Conservation (phyloP, 306 rosid species). For the Glycine latifolia region DNA sequence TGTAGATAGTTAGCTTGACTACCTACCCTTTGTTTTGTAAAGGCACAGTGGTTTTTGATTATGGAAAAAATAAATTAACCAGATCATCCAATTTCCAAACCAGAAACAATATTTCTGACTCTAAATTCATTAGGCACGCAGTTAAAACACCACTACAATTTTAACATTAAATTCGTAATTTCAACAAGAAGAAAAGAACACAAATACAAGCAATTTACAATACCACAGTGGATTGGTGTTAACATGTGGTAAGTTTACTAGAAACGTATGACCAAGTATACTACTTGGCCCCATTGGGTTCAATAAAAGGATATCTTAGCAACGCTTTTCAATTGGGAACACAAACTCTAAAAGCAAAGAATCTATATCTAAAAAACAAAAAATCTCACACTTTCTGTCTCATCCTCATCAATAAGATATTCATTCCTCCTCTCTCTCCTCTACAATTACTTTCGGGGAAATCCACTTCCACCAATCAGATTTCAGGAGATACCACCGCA, state of each 20-base stretch:
- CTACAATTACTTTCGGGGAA: slow-evolving; percentile 38
- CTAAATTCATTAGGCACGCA: too few relatives aligned
- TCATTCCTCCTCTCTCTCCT: slow-evolving; percentile 25
- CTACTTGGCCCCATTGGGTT: slow-evolving; percentile 45
- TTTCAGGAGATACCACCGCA: slow-evolving; percentile 65
- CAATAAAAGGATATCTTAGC: slow-evolving; percentile 45
- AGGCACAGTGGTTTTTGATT: too few relatives aligned
- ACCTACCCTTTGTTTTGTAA: too few relatives aligned
- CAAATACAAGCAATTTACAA: not conserved
- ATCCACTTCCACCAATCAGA: slow-evolving; percentile 81
- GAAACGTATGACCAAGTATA: slow-evolving; percentile 21
- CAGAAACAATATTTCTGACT: too few relatives aligned
- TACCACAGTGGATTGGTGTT: not conserved
- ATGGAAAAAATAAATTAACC: too few relatives aligned
- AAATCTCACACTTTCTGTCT: slow-evolving; percentile 45
- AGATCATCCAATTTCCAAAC: too few relatives aligned
- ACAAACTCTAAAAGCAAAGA: slow-evolving; percentile 33
- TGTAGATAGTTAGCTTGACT: too few relatives aligned
- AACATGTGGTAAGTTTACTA: slow-evolving; percentile 7
- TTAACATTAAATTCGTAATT: too few relatives aligned
- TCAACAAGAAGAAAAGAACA: too few relatives aligned
- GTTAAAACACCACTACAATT: too few relatives aligned
- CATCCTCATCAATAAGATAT: slow-evolving; percentile 55
- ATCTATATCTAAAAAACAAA: slow-evolving; percentile 9
- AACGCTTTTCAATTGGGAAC: slow-evolving; percentile 40